Base-by-base conservation (phyloP, 352 stramenopile species). In the Phytophthora cactorum region DNA sequence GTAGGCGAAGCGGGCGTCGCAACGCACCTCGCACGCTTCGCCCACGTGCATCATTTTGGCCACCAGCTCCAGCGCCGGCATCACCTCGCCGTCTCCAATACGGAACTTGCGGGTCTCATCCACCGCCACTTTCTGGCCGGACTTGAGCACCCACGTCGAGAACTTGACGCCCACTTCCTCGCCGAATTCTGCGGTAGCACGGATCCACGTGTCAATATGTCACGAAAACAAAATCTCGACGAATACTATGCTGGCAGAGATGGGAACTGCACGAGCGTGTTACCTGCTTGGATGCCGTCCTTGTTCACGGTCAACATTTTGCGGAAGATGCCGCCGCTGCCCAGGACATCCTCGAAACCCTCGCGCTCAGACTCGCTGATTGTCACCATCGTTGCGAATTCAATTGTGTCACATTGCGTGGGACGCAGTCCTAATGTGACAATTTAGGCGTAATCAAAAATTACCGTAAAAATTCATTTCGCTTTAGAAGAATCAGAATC, bases 261-360 rank as follows among this genome's bases (percentile, higher is more conserved):
- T 25, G 41, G 5, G 12, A 50, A 2, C 8, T 22, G 44, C 1
- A 56, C 62, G 39, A 59, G 2, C 5, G 29, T 15, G 14, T 50
- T 73, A 93, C 85, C 85, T 68, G 82, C 78, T 70, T 91, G 81
- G 17, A 73, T 81, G 52, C 86, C 86, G 29, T 94, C 86, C 12
- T 70, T 36, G 52, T 85, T 88, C 4, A 68, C 45, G 32, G 49
- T 77, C 38, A 93, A 43, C 56, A 84, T 72, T 66, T 88, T 89
- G 66, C 85, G 86, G 67, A 90, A 90, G 66, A 95, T 91, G 56
- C 84, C 87, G 52, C 87, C 84, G 52, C 81, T 95, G 68, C 87
- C 83, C 66, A 95, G 66, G 14, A 95, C 59, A 70, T 95, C 87
- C 52, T 91, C 83, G 63, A 92, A 95, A 17, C 64, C 79, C 44